Evolutionary conservation across 257 asterid genomes (phyloP).

Genomic region (Lycium ferocissimum): DNA sequence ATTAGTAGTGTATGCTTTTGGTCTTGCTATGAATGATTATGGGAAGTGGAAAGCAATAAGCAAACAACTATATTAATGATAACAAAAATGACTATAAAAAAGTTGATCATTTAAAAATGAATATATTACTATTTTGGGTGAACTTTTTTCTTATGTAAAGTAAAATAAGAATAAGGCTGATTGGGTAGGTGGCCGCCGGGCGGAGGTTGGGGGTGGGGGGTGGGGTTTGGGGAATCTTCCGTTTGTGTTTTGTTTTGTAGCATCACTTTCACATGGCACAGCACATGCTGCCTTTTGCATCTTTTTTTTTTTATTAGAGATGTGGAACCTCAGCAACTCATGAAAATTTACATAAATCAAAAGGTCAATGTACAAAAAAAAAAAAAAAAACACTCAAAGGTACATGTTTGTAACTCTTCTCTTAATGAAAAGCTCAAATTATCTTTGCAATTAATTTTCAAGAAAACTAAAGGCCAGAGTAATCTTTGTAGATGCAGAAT

Average conservation of each 20-base stretch:
- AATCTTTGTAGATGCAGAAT: not conserved
- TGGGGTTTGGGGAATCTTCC: constrained; percentile 10
- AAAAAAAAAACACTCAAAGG: not conserved
- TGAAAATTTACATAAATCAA: not conserved
- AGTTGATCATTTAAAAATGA: not conserved
- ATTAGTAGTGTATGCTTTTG: constrained; percentile 20
- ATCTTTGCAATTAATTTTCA: not conserved
- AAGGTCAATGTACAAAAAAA: not conserved
- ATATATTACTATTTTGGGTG: not conserved
- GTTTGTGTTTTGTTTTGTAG: constrained; percentile 50
- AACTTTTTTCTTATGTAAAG: not conserved
- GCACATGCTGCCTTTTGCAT: constrained; percentile 50
- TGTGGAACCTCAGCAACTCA: constrained; percentile 1
- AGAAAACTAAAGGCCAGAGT: not conserved
- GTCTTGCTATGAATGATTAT: constrained; percentile 20
- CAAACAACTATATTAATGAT: not conserved
- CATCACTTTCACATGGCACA: constrained; percentile 52
- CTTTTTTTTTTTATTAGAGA: too few relatives aligned
- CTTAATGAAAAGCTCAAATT: not conserved
- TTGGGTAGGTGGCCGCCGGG: too few relatives aligned
- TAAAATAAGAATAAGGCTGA: not conserved
- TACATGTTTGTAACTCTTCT: not conserved
- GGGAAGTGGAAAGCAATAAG: not conserved
- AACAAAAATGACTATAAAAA: not conserved
- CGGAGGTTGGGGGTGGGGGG: too few relatives aligned